phyloP scores from a whole-genome alignment of 352 stramenopile genomes.

The Blastocystis sp. region DNA sequence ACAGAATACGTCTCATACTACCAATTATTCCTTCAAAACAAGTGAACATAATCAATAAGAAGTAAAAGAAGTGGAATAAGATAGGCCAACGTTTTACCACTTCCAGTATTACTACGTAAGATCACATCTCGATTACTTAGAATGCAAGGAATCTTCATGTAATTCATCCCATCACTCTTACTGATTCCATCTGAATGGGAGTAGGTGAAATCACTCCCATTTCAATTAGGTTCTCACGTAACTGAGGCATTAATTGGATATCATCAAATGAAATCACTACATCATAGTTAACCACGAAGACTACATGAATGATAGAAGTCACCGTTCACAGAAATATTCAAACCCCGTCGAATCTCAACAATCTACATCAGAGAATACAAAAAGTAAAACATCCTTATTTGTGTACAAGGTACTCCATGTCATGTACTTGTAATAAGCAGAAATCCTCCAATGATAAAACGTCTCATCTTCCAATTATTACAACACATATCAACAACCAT shows the following conservation, averaged over 20 bases:
- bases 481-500: not conserved
- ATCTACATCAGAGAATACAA: slow-evolving; percentile 6
- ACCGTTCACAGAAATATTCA: slow-evolving; percentile 30
- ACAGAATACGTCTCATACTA: not conserved
- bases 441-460: slow-evolving; percentile 31
- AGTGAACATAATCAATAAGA: slow-evolving; percentile 21
- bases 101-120: slow-evolving; percentile 33
- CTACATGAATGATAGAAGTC: slow-evolving; percentile 53
- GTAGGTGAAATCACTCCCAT: slow-evolving; percentile 6
- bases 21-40: not conserved
- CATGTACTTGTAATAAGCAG: slow-evolving; percentile 31
- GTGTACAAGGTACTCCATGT: slow-evolving; percentile 31
- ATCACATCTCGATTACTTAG: slow-evolving; percentile 53
- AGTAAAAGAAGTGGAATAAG: slow-evolving; percentile 14
- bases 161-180: not conserved
- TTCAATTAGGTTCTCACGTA: not conserved
- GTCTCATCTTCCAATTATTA: not conserved
- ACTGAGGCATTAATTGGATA: not conserved
- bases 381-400: not conserved
- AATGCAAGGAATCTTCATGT: slow-evolving; percentile 37
- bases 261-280: slow-evolving; percentile 32
- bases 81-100: slow-evolving; percentile 50
- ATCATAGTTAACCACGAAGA: not conserved
- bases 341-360: slow-evolving; percentile 20
- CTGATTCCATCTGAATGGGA: slow-evolving; percentile 53